Conservation (phyloP, 2,329 filamentous ascomycete genomes). For the Epichloe hybrida region DNA sequence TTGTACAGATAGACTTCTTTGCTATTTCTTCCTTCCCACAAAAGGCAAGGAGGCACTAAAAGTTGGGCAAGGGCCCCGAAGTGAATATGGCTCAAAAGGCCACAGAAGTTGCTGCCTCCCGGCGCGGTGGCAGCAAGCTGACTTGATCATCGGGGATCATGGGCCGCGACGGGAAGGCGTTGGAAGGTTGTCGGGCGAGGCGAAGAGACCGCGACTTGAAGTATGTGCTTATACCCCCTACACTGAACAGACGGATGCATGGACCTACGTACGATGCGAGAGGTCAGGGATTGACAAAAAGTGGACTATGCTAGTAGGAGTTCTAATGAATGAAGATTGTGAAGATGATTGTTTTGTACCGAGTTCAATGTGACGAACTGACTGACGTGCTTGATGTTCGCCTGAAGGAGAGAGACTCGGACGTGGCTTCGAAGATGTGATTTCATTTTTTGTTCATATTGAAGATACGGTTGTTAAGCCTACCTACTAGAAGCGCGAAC, state of each 20-base stretch:
- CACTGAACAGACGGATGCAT: constrained; percentile 14
- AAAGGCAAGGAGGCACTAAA: constrained; percentile 20
- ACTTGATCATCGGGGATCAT: background rate
- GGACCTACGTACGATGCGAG: constrained; percentile 17
- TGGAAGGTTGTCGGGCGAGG: constrained; percentile 23
- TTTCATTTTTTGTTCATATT: background rate
- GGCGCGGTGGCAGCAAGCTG: constrained; percentile 2
- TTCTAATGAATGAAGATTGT: constrained; percentile 18
- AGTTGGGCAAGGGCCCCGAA: constrained; percentile 17
- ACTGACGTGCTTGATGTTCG: background rate
- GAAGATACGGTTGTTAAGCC: background rate
- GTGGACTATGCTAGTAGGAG: constrained; percentile 19
- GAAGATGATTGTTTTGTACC: background rate
- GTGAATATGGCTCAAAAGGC: constrained; percentile 11
- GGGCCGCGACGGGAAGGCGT: constrained; percentile 20
- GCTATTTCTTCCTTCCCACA: constrained; percentile 22
- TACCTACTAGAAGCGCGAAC: too few species aligned
- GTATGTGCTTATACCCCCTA: constrained; percentile 27
- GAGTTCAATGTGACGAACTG: background rate
- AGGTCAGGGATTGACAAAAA: constrained; percentile 22
- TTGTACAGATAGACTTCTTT: constrained; percentile 30
- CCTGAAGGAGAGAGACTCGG: too few species aligned
- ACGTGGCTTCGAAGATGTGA: background rate
- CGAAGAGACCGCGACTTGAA: constrained; percentile 20
- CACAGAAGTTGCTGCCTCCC: constrained; percentile 1